Evolutionary conservation across 2,329 filamentous ascomycete genomes (phyloP).

Genomic region (Pyrenophora seminiperda): DNA sequence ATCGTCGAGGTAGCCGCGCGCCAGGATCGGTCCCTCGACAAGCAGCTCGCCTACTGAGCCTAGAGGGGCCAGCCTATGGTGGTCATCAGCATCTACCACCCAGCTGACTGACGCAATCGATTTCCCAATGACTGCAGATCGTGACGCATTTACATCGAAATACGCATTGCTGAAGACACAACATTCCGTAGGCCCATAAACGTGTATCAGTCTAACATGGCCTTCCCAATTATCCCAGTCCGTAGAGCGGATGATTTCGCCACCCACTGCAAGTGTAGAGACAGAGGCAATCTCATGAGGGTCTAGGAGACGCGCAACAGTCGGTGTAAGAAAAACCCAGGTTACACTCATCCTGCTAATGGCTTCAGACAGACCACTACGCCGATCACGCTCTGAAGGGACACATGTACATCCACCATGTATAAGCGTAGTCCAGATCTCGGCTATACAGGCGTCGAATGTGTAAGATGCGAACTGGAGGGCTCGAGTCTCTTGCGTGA

Average conservation of each 20-base stretch:
- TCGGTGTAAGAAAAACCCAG: constrained; percentile 17
- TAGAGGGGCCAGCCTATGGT: constrained; percentile 21
- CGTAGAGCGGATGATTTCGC: not conserved
- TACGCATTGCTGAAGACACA: not conserved
- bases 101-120: constrained; percentile 18
- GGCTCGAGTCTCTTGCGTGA: not conserved
- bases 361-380: constrained; percentile 56
- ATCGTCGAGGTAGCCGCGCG: constrained; percentile 31
- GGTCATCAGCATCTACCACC: constrained; percentile 32
- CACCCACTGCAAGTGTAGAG: constrained; percentile 4
- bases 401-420: constrained; percentile 58
- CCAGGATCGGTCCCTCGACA: constrained; percentile 28
- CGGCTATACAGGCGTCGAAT: constrained; percentile 55
- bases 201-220: constrained; percentile 13
- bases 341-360: constrained; percentile 45
- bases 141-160: not conserved
- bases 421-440: constrained; percentile 59
- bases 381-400: constrained; percentile 57
- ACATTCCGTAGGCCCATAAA: constrained; percentile 12
- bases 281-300: constrained; percentile 10
- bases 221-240: constrained; percentile 7
- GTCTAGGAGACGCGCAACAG: constrained; percentile 14
- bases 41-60: constrained; percentile 32
- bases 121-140: constrained; percentile 14
- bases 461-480: constrained; percentile 46